Evolutionary conservation across 2,329 filamentous ascomycete genomes (phyloP).

Genomic region (Scolecobasidium constrictum): DNA sequence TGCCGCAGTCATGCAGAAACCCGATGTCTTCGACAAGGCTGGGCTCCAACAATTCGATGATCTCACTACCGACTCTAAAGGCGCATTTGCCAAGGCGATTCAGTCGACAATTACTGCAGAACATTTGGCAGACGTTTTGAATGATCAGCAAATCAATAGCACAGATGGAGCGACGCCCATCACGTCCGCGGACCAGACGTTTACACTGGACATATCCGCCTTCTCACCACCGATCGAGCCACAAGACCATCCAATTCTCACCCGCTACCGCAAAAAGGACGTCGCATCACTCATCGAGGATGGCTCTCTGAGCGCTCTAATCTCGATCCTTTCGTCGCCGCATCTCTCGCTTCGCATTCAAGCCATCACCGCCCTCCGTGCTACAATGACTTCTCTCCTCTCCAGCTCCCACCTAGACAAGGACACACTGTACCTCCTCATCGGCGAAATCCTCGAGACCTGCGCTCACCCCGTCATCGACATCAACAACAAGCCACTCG

Average conservation of each 20-base stretch:
- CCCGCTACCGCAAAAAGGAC: constrained; percentile 63
- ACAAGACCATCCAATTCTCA: constrained; percentile 35
- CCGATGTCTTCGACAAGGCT: constrained; percentile 14
- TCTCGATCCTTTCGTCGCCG: constrained; percentile 65
- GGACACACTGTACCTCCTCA: constrained; percentile 66
- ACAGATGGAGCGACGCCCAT: constrained; percentile 7
- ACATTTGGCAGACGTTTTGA: background rate
- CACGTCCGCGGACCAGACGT: background rate
- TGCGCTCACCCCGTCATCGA: constrained; percentile 29
- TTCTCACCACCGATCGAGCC: constrained; percentile 26
- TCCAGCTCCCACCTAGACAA: constrained; percentile 64
- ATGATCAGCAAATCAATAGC: background rate
- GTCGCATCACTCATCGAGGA: constrained; percentile 71
- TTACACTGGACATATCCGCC: constrained; percentile 18
- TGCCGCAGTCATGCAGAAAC: constrained; percentile 12
- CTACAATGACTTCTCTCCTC: constrained; percentile 24
- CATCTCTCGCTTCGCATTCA: constrained; percentile 70
- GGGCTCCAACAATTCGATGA: background rate
- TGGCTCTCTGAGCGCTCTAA: constrained; percentile 56
- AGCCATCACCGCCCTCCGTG: constrained; percentile 39
- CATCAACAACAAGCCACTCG: constrained; percentile 45
- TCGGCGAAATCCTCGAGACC: constrained; percentile 73
- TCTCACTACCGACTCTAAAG: constrained; percentile 11
- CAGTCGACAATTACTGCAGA: too few species aligned
- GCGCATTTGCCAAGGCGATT: background rate